A percentile compares a stretch with the other conserved stretches of the same genome.
Conservation (phyloP, 306 rosid species). For the Cucumis hystrix region DNA sequence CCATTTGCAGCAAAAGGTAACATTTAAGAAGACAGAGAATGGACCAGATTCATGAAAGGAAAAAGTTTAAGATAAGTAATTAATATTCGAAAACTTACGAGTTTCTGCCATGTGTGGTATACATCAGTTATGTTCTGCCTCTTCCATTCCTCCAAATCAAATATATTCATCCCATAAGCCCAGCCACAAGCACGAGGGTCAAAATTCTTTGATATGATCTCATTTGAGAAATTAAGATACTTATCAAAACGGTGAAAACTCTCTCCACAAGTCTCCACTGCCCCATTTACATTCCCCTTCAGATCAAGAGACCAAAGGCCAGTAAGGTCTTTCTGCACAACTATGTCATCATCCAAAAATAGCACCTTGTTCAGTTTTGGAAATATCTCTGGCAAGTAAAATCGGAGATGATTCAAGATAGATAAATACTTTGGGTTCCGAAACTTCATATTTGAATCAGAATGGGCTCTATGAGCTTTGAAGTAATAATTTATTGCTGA, state of each 20-base stretch:
- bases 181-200: conserved; percentile 17
- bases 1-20: background rate
- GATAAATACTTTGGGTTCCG: conserved; percentile 13
- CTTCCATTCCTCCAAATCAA: conserved; percentile 13
- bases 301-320: conserved; percentile 10
- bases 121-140: conserved; percentile 3
- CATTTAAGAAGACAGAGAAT: background rate
- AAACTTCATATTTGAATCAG: conserved; percentile 1
- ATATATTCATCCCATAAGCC: conserved; percentile 15
- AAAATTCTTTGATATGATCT: conserved; percentile 7
- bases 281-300: conserved; percentile 14
- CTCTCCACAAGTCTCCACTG: conserved; percentile 14
- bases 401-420: conserved; percentile 13
- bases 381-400: conserved; percentile 15
- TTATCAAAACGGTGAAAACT: conserved; percentile 11
- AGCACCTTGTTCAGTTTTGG: conserved; percentile 10
- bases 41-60: background rate
- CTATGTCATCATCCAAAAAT: conserved; percentile 14
- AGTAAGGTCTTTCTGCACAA: conserved; percentile 11
- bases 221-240: conserved; percentile 12
- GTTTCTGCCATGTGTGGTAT: conserved; percentile 11
- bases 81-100: background rate
- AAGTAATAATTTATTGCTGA: conserved; percentile 7
- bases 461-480: conserved; percentile 6
- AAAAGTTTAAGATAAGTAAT: background rate